Percentiles rank a stretch among this genome's conserved stretches.
These are phyloP conservation scores for Inga leiocalycina DNA, from an alignment of 306 rosid species.

Conservation along the genomic window DNA sequence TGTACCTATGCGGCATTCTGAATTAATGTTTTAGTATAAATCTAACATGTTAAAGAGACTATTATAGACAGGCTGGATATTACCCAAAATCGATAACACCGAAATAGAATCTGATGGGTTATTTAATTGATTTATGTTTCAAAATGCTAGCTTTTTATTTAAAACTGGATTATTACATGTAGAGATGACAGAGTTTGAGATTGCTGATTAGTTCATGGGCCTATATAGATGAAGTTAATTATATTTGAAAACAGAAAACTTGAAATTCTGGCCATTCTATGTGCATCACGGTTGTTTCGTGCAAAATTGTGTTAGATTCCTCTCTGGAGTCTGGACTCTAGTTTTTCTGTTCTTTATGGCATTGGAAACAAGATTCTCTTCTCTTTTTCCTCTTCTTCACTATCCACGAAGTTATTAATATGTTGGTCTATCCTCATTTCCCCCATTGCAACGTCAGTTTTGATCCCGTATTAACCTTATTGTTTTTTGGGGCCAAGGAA, in stretches of 20 bases:
- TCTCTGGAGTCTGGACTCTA: neutral
- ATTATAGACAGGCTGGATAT: neutral
- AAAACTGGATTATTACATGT: neutral
- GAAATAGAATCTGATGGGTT: neutral
- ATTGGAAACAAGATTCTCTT: neutral
- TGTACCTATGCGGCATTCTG: neutral
- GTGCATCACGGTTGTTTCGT: neutral
- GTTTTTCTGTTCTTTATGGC: neutral
- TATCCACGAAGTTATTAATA: neutral
- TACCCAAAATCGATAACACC: neutral
- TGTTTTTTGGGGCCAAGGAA: neutral
- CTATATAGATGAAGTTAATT: neutral
- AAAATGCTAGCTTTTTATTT: neutral
- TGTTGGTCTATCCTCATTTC: slow-evolving; percentile 22
- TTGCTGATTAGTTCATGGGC: neutral
- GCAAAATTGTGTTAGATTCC: neutral
- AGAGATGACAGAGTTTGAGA: neutral
- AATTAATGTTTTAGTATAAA: neutral
- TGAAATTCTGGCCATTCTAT: neutral
- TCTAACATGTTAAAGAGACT: neutral
- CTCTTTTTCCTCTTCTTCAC: neutral
- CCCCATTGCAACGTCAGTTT: neutral
- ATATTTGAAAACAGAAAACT: neutral
- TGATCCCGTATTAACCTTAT: neutral
- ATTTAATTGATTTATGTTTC: neutral